Evolutionary conservation across 805 yeast species (phyloP).

Genomic region (Metschnikowia cubensis): DNA sequence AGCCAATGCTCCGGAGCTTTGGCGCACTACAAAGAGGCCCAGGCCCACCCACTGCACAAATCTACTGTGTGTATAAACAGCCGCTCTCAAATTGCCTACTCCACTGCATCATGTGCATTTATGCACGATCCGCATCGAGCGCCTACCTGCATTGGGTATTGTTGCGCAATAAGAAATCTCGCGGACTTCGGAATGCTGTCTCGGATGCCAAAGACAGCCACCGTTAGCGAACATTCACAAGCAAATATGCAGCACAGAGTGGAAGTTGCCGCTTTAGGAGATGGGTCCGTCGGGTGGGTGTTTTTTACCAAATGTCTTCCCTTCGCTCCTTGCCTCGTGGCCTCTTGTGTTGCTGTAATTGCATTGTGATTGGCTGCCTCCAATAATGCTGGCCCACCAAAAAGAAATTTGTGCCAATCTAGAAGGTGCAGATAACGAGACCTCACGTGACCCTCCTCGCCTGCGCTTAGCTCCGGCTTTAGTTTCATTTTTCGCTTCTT

Average conservation of each 20-base stretch:
- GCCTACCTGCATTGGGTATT: background rate
- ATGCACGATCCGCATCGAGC: background rate
- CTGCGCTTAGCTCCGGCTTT: background rate
- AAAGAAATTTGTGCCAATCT: background rate
- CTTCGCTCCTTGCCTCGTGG: too few species aligned
- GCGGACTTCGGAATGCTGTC: slow-evolving; percentile 1
- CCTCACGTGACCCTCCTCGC: background rate
- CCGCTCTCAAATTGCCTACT: background rate
- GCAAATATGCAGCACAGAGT: background rate
- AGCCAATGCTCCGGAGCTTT: background rate
- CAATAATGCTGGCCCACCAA: background rate
- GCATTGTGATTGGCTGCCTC: background rate
- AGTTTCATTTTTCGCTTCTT: background rate
- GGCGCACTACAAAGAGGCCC: background rate
- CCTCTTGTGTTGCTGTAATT: background rate
- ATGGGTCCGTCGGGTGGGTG: background rate
- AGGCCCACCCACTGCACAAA: background rate
- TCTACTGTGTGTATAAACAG: background rate
- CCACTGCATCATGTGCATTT: slow-evolving; percentile 2
- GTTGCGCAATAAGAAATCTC: slow-evolving; percentile 1
- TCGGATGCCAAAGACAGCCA: background rate
- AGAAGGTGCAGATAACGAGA: background rate
- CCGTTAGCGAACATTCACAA: background rate
- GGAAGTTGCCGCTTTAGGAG: background rate
- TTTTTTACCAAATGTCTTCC: too few species aligned